Percentiles rank a stretch among this genome's conserved stretches.
phyloP scores from a whole-genome alignment of 352 stramenopile species.

The Phytopythium oedochilum region DNA sequence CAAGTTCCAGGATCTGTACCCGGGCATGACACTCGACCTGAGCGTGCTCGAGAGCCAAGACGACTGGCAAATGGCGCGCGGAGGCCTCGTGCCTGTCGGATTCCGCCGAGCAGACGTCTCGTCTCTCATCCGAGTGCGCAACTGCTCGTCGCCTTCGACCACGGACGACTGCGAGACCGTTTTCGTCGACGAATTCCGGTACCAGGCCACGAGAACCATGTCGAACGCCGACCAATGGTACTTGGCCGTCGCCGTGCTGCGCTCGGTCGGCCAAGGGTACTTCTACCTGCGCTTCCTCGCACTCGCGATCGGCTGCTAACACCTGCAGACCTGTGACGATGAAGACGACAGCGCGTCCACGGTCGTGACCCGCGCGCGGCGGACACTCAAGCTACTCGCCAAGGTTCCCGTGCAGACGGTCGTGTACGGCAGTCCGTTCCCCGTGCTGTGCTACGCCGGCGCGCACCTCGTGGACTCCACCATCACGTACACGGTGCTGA shows the following conservation, averaged over 20 bases:
- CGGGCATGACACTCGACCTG: not conserved
- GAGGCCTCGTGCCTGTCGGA: not conserved
- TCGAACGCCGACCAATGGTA: slow-evolving; percentile 27
- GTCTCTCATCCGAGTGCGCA: not conserved
- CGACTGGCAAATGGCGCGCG: slow-evolving; percentile 1
- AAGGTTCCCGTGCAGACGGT: slow-evolving; percentile 41
- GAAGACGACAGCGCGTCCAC: not conserved
- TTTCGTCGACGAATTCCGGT: slow-evolving; percentile 39
- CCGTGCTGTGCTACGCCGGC: slow-evolving; percentile 41
- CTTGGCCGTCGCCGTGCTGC: slow-evolving; percentile 16
- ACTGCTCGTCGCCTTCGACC: slow-evolving; percentile 1
- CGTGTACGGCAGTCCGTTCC: slow-evolving; percentile 45
- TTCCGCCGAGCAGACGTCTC: not conserved
- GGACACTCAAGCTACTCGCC: slow-evolving; percentile 20
- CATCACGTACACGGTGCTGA: slow-evolving; percentile 30
- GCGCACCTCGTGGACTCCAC: slow-evolving; percentile 43
- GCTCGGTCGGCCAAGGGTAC: slow-evolving; percentile 32
- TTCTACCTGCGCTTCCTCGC: slow-evolving; percentile 22
- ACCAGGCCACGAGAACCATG: slow-evolving; percentile 18
- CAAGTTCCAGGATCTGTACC: not conserved
- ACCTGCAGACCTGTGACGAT: slow-evolving; percentile 4
- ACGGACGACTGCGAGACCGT: slow-evolving; percentile 24
- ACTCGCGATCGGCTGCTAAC: slow-evolving; percentile 26
- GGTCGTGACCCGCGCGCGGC: not conserved
- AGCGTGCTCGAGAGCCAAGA: not conserved